These are phyloP conservation scores for Sordariomycetes sp. DNA, from an alignment of 2,329 filamentous ascomycete species.

Conservation along the genomic window DNA sequence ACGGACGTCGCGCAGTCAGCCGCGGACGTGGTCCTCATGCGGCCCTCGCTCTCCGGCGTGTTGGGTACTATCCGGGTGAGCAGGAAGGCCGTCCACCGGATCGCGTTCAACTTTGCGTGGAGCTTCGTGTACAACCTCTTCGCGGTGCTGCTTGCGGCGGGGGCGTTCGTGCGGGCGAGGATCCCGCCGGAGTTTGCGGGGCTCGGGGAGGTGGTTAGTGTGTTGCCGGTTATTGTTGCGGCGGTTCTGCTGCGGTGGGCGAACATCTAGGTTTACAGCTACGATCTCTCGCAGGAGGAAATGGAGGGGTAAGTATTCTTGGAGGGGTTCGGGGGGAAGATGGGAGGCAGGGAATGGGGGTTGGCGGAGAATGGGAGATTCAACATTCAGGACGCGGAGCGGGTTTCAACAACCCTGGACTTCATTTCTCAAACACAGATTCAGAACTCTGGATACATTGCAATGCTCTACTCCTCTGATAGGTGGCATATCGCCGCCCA, in stretches of 20 bases:
- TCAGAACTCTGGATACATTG: too few species aligned
- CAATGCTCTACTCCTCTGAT: too few species aligned
- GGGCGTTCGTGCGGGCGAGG: conserved; percentile 45
- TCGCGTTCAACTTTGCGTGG: conserved; percentile 62
- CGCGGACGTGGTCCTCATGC: conserved; percentile 60
- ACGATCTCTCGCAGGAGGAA: background rate
- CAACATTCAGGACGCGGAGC: background rate
- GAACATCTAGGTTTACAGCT: conserved; percentile 3
- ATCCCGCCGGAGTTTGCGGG: conserved; percentile 55
- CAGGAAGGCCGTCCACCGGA: conserved; percentile 30
- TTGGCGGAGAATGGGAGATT: background rate
- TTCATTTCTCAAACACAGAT: too few species aligned
- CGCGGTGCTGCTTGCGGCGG: conserved; percentile 55
- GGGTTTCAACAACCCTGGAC: background rate
- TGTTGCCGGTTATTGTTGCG: conserved; percentile 55
- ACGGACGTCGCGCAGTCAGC: conserved; percentile 56
- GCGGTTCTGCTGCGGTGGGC: conserved; percentile 19
- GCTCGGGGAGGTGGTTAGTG: conserved; percentile 63
- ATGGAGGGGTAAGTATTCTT: background rate
- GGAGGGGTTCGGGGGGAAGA: background rate
- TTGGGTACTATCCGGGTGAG: conserved; percentile 46
- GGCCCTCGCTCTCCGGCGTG: conserved; percentile 40
- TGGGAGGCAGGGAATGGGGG: background rate
- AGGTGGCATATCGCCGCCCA: too few species aligned
- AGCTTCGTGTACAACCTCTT: conserved; percentile 59